Evolutionary conservation across 1,284 basidiomycete species (phyloP).

Genomic region (Papiliotrema nemorosa): DNA sequence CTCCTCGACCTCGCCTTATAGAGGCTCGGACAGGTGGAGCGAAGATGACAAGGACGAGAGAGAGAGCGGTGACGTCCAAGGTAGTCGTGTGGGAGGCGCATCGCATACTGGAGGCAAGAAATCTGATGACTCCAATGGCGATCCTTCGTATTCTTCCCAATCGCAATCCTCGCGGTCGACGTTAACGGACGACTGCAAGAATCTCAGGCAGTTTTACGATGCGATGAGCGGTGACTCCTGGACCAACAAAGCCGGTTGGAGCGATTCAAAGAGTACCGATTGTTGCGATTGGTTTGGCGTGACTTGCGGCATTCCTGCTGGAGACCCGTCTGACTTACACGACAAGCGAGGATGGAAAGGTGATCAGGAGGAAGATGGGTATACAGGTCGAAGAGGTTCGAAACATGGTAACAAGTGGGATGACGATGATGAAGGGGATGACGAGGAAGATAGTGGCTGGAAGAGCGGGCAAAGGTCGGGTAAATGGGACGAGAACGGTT

Average conservation of each 20-base stretch:
- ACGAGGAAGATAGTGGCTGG: no score
- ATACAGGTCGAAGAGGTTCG: not conserved
- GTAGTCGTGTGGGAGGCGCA: not conserved
- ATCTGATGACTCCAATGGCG: not conserved
- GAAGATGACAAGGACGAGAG: not conserved
- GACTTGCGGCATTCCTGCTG: not conserved
- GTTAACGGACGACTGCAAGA: not conserved
- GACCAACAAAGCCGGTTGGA: not conserved
- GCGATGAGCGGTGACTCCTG: conserved; percentile 1
- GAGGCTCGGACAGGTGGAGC: not conserved
- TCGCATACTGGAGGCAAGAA: not conserved
- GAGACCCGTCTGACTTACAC: not conserved
- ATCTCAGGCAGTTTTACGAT: conserved; percentile 1
- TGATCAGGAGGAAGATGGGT: conserved; percentile 3
- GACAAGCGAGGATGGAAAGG: conserved; percentile 1
- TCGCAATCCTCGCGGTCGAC: not conserved
- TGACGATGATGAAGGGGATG: not conserved
- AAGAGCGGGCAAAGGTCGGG: no score
- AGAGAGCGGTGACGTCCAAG: not conserved
- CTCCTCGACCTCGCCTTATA: not conserved
- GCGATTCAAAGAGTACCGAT: not conserved
- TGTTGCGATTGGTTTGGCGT: conserved; percentile 6
- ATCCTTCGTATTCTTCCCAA: not conserved
- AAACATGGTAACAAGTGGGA: not conserved
- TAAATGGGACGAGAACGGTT: no score